These are phyloP conservation scores for Phaeomoniella chlamydospora DNA, from an alignment of 2,329 filamentous ascomycete species.

Conservation along the genomic window DNA sequence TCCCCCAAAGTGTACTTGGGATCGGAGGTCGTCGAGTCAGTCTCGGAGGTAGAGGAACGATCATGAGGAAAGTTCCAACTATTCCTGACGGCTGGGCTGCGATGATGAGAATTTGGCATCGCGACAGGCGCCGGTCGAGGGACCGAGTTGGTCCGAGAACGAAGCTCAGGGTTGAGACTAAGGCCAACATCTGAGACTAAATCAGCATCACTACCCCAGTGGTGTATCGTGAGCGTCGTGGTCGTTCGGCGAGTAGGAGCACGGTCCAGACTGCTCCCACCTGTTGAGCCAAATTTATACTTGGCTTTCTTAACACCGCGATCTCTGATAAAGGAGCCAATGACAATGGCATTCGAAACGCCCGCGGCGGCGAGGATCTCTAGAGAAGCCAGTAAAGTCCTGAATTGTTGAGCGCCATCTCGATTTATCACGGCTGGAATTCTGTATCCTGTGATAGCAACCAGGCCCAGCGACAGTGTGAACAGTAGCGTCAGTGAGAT, in stretches of 20 bases:
- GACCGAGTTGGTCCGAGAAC: constrained; percentile 17
- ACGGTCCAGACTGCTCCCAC: constrained; percentile 21
- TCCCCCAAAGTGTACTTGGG: constrained; percentile 9
- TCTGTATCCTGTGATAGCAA: constrained; percentile 66
- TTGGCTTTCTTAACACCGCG: constrained; percentile 80
- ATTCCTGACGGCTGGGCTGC: constrained; percentile 11
- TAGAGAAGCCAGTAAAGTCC: constrained; percentile 76
- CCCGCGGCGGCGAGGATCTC: constrained; percentile 81
- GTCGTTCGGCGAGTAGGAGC: constrained; percentile 33
- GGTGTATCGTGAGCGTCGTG: constrained; percentile 52
- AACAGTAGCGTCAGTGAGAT: constrained; percentile 68
- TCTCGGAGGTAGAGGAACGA: constrained; percentile 12
- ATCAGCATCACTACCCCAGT: constrained; percentile 86
- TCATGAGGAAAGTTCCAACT: constrained; percentile 18
- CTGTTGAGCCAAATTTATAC: constrained; percentile 46
- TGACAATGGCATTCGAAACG: constrained; percentile 75
- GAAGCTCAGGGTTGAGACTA: constrained; percentile 40
- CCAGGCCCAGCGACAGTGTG: constrained; percentile 66
- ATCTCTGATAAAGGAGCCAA: constrained; percentile 86
- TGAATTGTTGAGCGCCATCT: constrained; percentile 66
- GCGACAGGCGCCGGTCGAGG: constrained; percentile 24
- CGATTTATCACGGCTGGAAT: constrained; percentile 61
- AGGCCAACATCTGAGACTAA: constrained; percentile 69
- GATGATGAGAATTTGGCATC: constrained; percentile 14
- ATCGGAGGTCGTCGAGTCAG: constrained; percentile 5